Conservation (phyloP, 805 yeast genomes). For the Wickerhamomyces strasburgensis region DNA sequence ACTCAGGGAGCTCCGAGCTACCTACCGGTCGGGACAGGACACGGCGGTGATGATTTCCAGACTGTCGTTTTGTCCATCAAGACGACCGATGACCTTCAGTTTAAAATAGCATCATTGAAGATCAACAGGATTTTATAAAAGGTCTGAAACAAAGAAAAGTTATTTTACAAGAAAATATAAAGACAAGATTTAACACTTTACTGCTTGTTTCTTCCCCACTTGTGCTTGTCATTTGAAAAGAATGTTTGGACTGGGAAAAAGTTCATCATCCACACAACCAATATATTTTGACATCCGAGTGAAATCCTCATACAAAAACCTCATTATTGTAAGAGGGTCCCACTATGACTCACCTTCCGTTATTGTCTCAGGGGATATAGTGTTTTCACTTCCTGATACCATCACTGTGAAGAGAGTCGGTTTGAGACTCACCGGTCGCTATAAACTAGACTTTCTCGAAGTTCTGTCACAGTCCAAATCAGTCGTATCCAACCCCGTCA, state of each 20-base stretch:
- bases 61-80: too few species aligned
- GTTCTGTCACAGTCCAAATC: constrained; percentile 35
- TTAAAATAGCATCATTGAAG: too few species aligned
- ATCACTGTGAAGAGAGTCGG: constrained; percentile 55
- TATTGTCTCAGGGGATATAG: constrained; percentile 69
- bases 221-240: too few species aligned
- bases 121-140: too few species aligned
- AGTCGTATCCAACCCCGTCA: constrained; percentile 34
- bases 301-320: constrained; percentile 45
- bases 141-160: too few species aligned
- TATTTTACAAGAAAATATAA: too few species aligned
- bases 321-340: constrained; percentile 70
- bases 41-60: too few species aligned
- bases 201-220: too few species aligned
- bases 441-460: constrained; percentile 54
- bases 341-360: constrained; percentile 72
- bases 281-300: constrained; percentile 19
- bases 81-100: too few species aligned
- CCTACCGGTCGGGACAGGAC: too few species aligned
- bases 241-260: constrained; percentile 24
- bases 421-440: constrained; percentile 56
- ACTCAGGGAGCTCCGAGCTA: too few species aligned
- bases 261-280: constrained; percentile 11
- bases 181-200: neutral
- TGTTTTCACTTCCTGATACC: constrained; percentile 66